Evolutionary conservation across 164 flowering plant genomes (phyloP).

Genomic region (Piper longum): DNA sequence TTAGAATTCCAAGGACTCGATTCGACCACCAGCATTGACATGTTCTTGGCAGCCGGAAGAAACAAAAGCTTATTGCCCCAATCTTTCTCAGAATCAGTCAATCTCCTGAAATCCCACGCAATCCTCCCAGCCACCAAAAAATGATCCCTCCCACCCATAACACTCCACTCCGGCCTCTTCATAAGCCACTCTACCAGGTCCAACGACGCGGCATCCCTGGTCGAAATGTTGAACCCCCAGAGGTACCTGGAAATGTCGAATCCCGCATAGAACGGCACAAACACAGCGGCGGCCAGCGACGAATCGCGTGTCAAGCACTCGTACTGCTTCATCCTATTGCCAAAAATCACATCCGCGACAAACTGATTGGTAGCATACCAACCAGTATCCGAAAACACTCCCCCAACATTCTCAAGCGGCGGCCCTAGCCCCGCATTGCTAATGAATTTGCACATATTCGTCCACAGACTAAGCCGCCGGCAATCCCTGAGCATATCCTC

Average conservation of each 20-base stretch:
- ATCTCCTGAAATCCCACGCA: slow-evolving; percentile 83
- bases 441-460: slow-evolving; percentile 80
- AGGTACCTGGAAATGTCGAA: slow-evolving; percentile 73
- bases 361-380: slow-evolving; percentile 94
- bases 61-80: slow-evolving; percentile 93
- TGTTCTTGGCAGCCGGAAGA: slow-evolving; percentile 39
- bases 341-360: slow-evolving; percentile 81
- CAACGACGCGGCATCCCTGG: slow-evolving; percentile 69
- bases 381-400: slow-evolving; percentile 64
- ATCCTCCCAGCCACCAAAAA: slow-evolving; percentile 90
- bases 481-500: slow-evolving; percentile 88
- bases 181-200: slow-evolving; percentile 67
- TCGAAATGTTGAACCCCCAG: slow-evolving; percentile 74
- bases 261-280: slow-evolving; percentile 92
- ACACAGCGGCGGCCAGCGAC: slow-evolving; percentile 78
- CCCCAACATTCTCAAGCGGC: slow-evolving; percentile 58
- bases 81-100: slow-evolving; percentile 44
- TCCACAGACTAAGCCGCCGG: slow-evolving; percentile 60
- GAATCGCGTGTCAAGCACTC: slow-evolving; percentile 80
- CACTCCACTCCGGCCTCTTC: slow-evolving; percentile 75
- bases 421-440: slow-evolving; percentile 85
- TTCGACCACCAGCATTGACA: slow-evolving; percentile 25
- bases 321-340: slow-evolving; percentile 83
- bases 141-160: slow-evolving; percentile 84
- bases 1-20: slow-evolving; percentile 92